These are phyloP conservation scores for Neospora caninum DNA, from an alignment of 169 alveolate species.

Conservation along the genomic window DNA sequence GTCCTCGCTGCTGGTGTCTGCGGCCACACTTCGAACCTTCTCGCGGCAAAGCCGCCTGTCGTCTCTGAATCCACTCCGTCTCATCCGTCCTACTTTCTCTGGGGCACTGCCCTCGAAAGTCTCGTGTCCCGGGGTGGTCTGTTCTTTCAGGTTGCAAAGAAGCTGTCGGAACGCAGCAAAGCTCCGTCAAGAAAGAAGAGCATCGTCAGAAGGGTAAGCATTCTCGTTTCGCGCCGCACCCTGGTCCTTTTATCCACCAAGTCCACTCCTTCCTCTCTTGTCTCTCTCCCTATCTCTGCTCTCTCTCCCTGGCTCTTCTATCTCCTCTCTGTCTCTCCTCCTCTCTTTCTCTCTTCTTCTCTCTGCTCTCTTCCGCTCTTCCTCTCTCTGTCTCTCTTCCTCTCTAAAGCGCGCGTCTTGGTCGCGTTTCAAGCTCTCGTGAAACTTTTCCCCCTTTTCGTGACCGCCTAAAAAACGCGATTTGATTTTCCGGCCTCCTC, in stretches of 20 bases:
- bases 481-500: background rate
- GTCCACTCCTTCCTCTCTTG: background rate
- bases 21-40: background rate
- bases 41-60: too few species aligned
- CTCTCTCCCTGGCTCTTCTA: background rate
- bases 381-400: background rate
- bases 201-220: conserved; percentile 45
- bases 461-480: too few species aligned
- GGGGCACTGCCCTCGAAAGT: too few species aligned
- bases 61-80: too few species aligned
- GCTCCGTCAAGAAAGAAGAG: conserved; percentile 59
- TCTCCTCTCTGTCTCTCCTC: background rate
- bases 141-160: conserved; percentile 59
- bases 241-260: too few species aligned
- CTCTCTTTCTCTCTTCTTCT: background rate
- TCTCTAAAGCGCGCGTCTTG: too few species aligned
- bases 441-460: too few species aligned
- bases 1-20: background rate
- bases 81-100: too few species aligned
- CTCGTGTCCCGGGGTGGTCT: background rate
- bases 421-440: too few species aligned
- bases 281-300: background rate
- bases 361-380: background rate
- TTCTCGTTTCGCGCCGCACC: too few species aligned
- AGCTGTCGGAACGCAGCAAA: conserved; percentile 54